Base-by-base conservation (phyloP, 164 flowering plant species). In the Sextonia rubra region DNA sequence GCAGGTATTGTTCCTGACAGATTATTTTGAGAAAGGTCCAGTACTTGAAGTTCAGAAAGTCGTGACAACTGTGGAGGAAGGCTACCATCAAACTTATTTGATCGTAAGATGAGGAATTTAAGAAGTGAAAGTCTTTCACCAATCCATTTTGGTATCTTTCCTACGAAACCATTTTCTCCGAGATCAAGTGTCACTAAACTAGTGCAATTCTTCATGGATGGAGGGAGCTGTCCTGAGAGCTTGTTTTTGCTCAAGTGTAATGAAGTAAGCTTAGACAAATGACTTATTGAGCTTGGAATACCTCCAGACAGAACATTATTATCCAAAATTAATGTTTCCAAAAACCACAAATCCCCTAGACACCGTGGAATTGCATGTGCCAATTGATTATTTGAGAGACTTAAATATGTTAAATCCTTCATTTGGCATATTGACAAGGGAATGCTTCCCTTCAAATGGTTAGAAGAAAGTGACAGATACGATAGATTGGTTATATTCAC, bases 361-460 rank as follows among this genome's bases (percentile, higher is more conserved):
- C 78, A 79, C 26, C 75, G 20, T 30, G 88, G 89, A 15, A 89
- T 86, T 52, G 29, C 70, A n/a, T 83, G 86, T 0, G 77, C 74
- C 12, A 89, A 70, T 44, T 63, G 60, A 70, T 87, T 85, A 1
- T 44, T 23, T 2, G 90, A 84, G 18, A 87, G 83, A 78, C 85
- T 83, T 29, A 89, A 73, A 32, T 81, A 83, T 26, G 71, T 49
- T 20, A 86, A 73, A 8, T 15, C 22, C 0, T 15, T 11, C 83
- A 80, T 76, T 0, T 69, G n/a, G 25, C 86, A 85, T 52, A 86
- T 72, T 47, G 83, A 72, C 30, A 24, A 25, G 37, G 91, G 89
- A 67, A 89, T 83, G 60, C 60, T 55, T 7, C 87, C 86, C 0
- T 74, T 78, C 23, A 89, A 49, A 12, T 49, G 27, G 74, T 89